These are phyloP conservation scores for Linaria vulgaris DNA, from an alignment of 257 asterid genomes.

Conservation along the genomic window DNA sequence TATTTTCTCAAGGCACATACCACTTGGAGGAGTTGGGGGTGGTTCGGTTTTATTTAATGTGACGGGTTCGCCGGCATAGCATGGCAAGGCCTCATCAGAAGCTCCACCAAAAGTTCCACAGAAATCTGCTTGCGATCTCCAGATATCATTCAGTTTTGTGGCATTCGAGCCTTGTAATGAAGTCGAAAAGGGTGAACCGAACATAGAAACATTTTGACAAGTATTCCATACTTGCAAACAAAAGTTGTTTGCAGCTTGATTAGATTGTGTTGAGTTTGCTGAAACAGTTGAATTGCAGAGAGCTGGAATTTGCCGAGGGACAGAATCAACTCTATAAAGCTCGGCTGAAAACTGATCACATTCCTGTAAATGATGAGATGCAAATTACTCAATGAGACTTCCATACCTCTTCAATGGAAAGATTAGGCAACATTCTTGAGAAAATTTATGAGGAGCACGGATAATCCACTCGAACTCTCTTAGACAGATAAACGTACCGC, in stretches of 20 bases:
- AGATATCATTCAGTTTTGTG: slow-evolving; percentile 55
- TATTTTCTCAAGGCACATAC: slow-evolving; percentile 84
- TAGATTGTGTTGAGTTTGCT: slow-evolving; percentile 50
- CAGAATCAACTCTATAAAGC: slow-evolving; percentile 47
- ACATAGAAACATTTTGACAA: slow-evolving; percentile 65
- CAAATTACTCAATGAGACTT: slow-evolving; percentile 19
- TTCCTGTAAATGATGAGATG: slow-evolving; percentile 48
- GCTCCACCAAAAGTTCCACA: slow-evolving; percentile 75
- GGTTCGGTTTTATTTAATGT: slow-evolving; percentile 38
- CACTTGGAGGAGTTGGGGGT: slow-evolving; percentile 52
- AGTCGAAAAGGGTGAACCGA: slow-evolving; percentile 62
- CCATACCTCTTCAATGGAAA: slow-evolving; percentile 12
- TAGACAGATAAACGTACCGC: no score
- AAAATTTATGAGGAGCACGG: neutral
- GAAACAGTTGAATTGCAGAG: slow-evolving; percentile 70
- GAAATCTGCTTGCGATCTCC: slow-evolving; percentile 71
- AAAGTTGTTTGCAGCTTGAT: slow-evolving; percentile 43
- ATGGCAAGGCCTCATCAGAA: slow-evolving; percentile 46
- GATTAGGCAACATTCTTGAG: no score
- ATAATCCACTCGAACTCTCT: no score
- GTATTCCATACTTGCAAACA: slow-evolving; percentile 72
- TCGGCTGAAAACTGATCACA: slow-evolving; percentile 88
- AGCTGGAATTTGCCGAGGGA: slow-evolving; percentile 58
- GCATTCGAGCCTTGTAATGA: slow-evolving; percentile 47
- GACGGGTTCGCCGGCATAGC: slow-evolving; percentile 66